A percentile compares a stretch with the other conserved stretches of the same genome.
Conservation (phyloP, 257 asterid genomes). For the Solanum boliviense region DNA sequence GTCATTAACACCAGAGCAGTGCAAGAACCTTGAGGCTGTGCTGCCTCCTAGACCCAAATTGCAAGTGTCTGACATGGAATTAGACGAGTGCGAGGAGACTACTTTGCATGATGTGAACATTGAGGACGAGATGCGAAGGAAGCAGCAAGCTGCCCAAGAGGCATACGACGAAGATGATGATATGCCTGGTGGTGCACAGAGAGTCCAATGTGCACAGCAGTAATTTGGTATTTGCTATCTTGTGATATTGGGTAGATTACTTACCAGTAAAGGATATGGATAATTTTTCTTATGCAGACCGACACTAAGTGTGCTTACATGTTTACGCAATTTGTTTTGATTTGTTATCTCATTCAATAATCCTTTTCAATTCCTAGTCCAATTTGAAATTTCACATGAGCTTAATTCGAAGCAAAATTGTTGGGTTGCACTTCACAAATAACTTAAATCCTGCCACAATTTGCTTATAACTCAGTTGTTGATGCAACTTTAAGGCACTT, state of each 20-base stretch:
- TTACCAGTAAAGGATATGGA: neutral
- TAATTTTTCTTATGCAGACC: neutral
- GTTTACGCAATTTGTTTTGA: neutral
- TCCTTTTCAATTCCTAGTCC: neutral
- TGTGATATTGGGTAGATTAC: neutral
- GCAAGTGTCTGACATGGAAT: conserved; percentile 28
- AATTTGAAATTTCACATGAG: neutral
- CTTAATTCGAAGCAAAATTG: neutral
- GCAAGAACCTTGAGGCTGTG: conserved; percentile 44
- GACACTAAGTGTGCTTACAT: neutral
- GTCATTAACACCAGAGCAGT: conserved; percentile 41
- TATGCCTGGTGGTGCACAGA: conserved; percentile 43
- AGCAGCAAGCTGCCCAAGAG: conserved; percentile 35
- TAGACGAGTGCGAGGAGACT: conserved; percentile 50
- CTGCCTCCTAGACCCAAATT: conserved; percentile 25
- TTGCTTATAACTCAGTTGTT: neutral
- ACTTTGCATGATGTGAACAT: conserved; percentile 40
- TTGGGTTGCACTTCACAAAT: neutral
- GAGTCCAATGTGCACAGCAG: conserved; percentile 52
- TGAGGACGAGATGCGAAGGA: conserved; percentile 46
- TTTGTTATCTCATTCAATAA: neutral
- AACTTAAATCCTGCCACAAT: neutral
- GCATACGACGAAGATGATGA: conserved; percentile 48
- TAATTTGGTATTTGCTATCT: conserved; percentile 2
- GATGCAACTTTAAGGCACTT: neutral